These are phyloP conservation scores for Oxyria digyna DNA, from an alignment of 148 eudicot genomes.

Conservation along the genomic window DNA sequence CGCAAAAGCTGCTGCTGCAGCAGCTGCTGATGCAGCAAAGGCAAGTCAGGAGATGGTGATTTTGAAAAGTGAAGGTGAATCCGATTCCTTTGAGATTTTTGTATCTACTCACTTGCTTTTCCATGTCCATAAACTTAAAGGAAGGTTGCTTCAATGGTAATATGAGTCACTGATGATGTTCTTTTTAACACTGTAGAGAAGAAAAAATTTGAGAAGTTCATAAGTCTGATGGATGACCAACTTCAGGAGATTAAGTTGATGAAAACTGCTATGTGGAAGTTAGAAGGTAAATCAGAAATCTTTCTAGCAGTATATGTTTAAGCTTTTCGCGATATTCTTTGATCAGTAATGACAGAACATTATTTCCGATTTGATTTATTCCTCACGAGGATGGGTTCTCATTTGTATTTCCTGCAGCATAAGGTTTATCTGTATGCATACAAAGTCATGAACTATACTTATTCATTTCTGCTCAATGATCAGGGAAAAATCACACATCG, in stretches of 20 bases:
- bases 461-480: slow-evolving; percentile 6
- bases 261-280: not conserved
- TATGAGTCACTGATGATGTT: not conserved
- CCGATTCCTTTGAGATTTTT: not conserved
- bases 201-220: not conserved
- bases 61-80: slow-evolving; percentile 6
- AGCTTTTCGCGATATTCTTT: not conserved
- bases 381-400: not conserved
- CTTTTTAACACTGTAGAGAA: not conserved
- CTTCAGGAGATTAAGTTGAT: slow-evolving; percentile 8
- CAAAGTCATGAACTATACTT: not conserved
- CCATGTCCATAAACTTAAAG: not conserved
- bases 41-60: slow-evolving; percentile 10
- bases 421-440: not conserved
- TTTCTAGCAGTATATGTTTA: not conserved
- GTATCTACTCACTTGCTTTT: not conserved
- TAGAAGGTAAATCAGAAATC: slow-evolving; percentile 5
- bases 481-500: slow-evolving; percentile 36
- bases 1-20: slow-evolving; percentile 6
- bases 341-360: not conserved
- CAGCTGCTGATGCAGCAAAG: slow-evolving; percentile 9
- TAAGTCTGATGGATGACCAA: slow-evolving; percentile 4
- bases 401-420: not conserved
- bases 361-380: no score
- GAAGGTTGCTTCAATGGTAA: not conserved